Conservation (phyloP, 768 basidiomycete genomes). For the Trametes gibbosa region DNA sequence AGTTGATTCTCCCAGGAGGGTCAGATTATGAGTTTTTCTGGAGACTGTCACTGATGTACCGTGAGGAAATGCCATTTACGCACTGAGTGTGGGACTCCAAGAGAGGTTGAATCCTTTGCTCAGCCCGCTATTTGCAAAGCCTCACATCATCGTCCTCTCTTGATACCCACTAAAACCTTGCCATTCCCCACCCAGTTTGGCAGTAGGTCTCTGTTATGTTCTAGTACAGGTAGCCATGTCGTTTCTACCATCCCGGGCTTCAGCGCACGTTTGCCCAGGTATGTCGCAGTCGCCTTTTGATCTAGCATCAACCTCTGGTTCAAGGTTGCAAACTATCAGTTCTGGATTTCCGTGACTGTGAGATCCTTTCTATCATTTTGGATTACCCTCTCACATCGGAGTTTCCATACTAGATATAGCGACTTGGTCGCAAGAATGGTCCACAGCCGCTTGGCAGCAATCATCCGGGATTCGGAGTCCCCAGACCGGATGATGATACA, state of each 20-base stretch:
- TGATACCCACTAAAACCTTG: no score
- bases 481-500: not conserved
- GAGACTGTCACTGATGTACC: no score
- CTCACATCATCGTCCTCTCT: no score
- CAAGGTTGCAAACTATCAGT: not conserved
- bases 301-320: not conserved
- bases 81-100: no score
- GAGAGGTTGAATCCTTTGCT: no score
- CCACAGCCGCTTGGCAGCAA: not conserved
- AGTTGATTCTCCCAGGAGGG: not conserved
- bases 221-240: not conserved
- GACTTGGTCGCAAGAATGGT: no score
- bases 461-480: not conserved
- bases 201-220: not conserved
- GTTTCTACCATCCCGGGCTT: not conserved
- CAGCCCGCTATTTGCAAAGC: no score
- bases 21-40: not conserved
- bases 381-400: conserved; percentile 1
- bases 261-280: no score
- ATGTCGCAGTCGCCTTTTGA: not conserved
- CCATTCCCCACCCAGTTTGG: no score
- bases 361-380: not conserved
- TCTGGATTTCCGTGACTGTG: not conserved
- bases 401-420: conserved; percentile 3
- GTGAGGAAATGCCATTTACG: conserved; percentile 10